phyloP scores from a whole-genome alignment of 352 stramenopile genomes.

The Globisporangium takayamanum region DNA sequence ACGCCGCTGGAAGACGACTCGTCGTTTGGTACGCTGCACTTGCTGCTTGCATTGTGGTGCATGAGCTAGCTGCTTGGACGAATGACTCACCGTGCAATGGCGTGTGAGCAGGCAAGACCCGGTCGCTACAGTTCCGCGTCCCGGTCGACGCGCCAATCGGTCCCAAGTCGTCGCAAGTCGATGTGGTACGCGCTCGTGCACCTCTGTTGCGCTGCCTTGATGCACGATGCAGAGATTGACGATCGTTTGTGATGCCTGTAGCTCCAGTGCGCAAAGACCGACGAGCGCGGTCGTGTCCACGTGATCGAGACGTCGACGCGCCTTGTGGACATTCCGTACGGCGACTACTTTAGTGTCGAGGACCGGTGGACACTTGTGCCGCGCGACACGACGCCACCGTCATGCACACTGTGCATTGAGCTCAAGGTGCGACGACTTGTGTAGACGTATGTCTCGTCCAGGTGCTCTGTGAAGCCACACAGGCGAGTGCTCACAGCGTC shows the following conservation, averaged over 20 bases:
- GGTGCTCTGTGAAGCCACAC: background rate
- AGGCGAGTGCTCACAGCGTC: conserved; percentile 2
- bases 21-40: conserved; percentile 21
- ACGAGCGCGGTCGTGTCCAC: conserved; percentile 24
- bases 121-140: conserved; percentile 66
- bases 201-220: background rate
- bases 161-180: conserved; percentile 74
- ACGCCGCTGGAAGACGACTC: conserved; percentile 33
- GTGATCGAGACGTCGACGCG: conserved; percentile 74
- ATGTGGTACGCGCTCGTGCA: conserved; percentile 40
- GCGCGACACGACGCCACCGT: conserved; percentile 24
- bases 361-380: conserved; percentile 75
- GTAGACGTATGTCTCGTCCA: too few species aligned
- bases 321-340: conserved; percentile 80
- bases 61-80: too few species aligned
- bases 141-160: conserved; percentile 77
- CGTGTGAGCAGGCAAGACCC: conserved; percentile 35
- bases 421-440: conserved; percentile 34
- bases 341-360: conserved; percentile 85
- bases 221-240: background rate
- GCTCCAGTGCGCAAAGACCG: conserved; percentile 58
- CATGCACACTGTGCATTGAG: conserved; percentile 70
- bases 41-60: background rate
- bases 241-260: conserved; percentile 6
- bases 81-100: background rate